Evolutionary conservation across 768 basidiomycete genomes (phyloP), one percentile per base, ranked within the genome.

Genomic region (Amanita subjunquillea): DNA sequence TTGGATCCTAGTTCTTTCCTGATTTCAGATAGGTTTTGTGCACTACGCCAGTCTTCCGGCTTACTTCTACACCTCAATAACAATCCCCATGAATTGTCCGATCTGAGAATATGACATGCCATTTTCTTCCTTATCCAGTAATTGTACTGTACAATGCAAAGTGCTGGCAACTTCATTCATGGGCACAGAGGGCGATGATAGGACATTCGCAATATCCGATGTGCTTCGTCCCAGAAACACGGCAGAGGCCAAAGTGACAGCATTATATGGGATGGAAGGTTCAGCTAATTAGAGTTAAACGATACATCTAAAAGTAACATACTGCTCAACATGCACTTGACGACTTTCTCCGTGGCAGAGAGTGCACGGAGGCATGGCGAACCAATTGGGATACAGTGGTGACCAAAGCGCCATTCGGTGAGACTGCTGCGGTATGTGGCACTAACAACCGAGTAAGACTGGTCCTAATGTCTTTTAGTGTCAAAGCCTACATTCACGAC

Each of bases 371-470:
- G 13, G 43, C 44, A 30, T 45, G 51, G 20, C 22, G 37, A 27
- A 46, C 20, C 15, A 43, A 27, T 17, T 32, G 22, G 30, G 51
- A 44, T n/a, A 34, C 36, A n/a, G 43, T 46, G 1, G 42, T 29
- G 7, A 87, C 55, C 38, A 87, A 68, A 9, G 69, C 64, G 47
- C 72, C 66, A 58, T 84, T 87, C 30, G 77, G 85, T 4, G 88
- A 90, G 3, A 74, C 50, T 1, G 66, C 65, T 13, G 76, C 73
- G 54, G 71, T 74, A 25, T 81, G 61, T 3, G 85, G 83, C 53
- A 85, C 87, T 90, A 55, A 13, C 46, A 10, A 20, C 23, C 22
- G 41, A 52, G 54, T 38, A 51, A 12, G 32, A 34, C 22, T 8
- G 4, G 2, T 22, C 53, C 27, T 39, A 34, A 34, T 51, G 43